phyloP scores from a whole-genome alignment of 768 basidiomycete species.

The Collybia sp. region DNA sequence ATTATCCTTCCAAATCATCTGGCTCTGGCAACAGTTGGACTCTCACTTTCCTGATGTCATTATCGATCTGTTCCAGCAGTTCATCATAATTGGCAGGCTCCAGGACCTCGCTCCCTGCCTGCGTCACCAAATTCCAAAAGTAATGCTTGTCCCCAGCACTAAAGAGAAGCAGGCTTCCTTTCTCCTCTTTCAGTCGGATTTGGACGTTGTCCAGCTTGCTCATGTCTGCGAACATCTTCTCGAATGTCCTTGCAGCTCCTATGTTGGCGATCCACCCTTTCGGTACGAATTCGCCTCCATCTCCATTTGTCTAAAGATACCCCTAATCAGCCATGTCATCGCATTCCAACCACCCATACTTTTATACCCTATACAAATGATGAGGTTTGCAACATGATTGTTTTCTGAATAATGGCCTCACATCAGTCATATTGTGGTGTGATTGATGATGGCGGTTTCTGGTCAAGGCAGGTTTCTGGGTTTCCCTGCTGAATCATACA shows the following conservation, averaged over 20 bases:
- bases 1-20: too few relatives aligned
- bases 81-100: background rate
- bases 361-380: too few relatives aligned
- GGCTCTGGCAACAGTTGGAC: background rate
- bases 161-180: background rate
- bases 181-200: background rate
- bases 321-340: too few relatives aligned
- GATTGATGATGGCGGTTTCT: too few relatives aligned
- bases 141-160: background rate
- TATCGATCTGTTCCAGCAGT: background rate
- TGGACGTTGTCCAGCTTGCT: background rate
- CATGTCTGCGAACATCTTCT: background rate
- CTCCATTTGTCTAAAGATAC: too few relatives aligned
- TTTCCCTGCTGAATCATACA: too few relatives aligned
- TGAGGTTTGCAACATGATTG: too few relatives aligned
- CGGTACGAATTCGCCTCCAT: background rate
- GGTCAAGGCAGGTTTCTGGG: too few relatives aligned
- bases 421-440: too few relatives aligned
- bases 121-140: background rate
- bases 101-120: background rate
- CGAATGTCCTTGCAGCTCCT: background rate
- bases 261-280: background rate
- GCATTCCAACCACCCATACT: too few relatives aligned
- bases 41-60: background rate
- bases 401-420: too few relatives aligned